A percentile compares a stretch with the other conserved stretches of the same genome.
Evolutionary conservation across 768 basidiomycete genomes (phyloP).

Genomic region (Dictyophora rubrovolvata): DNA sequence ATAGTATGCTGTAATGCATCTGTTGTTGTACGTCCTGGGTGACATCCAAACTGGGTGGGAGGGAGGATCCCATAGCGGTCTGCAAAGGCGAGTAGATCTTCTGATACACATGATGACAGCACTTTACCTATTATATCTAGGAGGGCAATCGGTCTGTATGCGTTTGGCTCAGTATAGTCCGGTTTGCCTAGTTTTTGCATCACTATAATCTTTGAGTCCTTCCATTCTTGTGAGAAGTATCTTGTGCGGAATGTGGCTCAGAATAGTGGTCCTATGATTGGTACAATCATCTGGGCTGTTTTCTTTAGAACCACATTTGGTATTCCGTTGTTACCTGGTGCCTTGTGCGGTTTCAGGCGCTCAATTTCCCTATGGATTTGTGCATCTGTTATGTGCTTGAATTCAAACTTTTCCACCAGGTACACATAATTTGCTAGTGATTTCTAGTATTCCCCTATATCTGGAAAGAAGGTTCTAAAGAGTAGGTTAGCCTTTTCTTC

Average conservation of each 20-base stretch:
- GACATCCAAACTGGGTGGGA: constrained; percentile 10
- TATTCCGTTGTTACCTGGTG: constrained; percentile 4
- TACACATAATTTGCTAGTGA: neutral
- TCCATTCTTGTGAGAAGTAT: constrained; percentile 5
- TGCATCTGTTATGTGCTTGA: neutral
- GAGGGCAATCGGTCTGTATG: constrained; percentile 13
- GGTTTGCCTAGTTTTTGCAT: constrained; percentile 9
- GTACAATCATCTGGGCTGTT: neutral
- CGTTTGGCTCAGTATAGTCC: constrained; percentile 12
- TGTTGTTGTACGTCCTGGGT: constrained; percentile 10
- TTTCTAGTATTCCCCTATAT: neutral
- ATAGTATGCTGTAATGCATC: constrained; percentile 10
- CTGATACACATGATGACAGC: neutral
- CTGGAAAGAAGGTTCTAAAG: neutral
- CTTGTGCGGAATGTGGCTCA: neutral
- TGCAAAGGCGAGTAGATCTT: neutral
- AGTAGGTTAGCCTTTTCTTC: neutral
- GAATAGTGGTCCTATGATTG: neutral
- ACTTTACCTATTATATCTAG: constrained; percentile 6
- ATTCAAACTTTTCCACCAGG: neutral
- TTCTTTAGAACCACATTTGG: constrained; percentile 5
- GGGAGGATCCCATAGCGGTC: constrained; percentile 10
- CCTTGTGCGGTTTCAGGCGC: neutral
- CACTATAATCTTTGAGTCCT: constrained; percentile 1
- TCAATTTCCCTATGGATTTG: neutral